Evolutionary conservation across 208 protist genomes (phyloP).

Genomic region (Trypanosomatidae sp.): DNA sequence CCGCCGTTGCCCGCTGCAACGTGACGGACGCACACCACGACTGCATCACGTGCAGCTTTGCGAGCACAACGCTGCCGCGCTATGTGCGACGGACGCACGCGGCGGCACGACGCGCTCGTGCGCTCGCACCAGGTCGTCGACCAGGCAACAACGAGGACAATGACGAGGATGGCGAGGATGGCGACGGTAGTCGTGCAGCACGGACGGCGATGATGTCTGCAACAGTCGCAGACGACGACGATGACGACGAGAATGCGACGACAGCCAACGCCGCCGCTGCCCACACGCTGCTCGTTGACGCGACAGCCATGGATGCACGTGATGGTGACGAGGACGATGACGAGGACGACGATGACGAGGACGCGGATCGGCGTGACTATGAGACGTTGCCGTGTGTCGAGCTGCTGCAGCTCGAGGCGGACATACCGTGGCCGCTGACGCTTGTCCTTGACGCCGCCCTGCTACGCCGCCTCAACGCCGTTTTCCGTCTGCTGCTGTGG

Average conservation of each 20-base stretch:
- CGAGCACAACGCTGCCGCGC: too few species aligned
- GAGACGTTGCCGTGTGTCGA: conserved; percentile 32
- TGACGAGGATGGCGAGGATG: too few species aligned
- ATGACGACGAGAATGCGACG: not conserved
- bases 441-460: conserved; percentile 49
- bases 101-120: too few species aligned
- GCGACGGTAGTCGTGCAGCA: conserved; percentile 3
- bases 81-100: too few species aligned
- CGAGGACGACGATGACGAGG: conserved; percentile 6
- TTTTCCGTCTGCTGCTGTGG: conserved; percentile 75
- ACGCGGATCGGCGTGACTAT: not conserved
- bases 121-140: too few species aligned
- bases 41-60: too few species aligned
- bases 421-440: conserved; percentile 75
- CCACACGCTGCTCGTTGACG: not conserved
- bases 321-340: not conserved
- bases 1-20: conserved; percentile 57
- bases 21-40: too few species aligned
- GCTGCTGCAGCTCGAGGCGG: conserved; percentile 69
- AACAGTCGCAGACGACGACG: conserved; percentile 10
- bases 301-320: not conserved
- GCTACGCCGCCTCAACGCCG: conserved; percentile 46
- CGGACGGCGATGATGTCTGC: conserved; percentile 6
- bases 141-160: too few species aligned
- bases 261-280: not conserved